Percentiles rank a stretch among this genome's conserved stretches.
Conservation (phyloP, 2,329 filamentous ascomycete genomes). For the Magnaporthiopsis incrustans region DNA sequence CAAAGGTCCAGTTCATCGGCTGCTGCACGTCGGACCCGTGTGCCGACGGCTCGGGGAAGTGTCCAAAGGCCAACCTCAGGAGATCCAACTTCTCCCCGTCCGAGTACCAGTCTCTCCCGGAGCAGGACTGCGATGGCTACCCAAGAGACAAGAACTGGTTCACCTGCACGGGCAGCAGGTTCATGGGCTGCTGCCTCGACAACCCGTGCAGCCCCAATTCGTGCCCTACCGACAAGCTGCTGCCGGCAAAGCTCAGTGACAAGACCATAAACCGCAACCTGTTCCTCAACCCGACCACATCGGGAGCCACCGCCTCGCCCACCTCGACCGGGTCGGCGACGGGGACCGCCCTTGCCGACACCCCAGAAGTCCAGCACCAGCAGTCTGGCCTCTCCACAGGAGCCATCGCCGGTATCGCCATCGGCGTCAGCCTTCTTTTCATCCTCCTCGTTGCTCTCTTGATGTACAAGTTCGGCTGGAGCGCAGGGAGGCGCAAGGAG, state of each 20-base stretch:
- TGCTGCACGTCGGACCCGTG: slow-evolving; percentile 30
- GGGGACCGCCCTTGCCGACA: background rate
- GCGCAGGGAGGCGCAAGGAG: background rate
- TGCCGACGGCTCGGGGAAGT: slow-evolving; percentile 22
- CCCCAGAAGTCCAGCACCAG: slow-evolving; percentile 2
- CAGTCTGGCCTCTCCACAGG: slow-evolving; percentile 12
- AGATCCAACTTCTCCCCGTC: slow-evolving; percentile 23
- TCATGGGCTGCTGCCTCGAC: slow-evolving; percentile 29
- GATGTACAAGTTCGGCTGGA: slow-evolving; percentile 17
- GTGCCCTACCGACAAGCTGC: slow-evolving; percentile 22
- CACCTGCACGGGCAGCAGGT: slow-evolving; percentile 23
- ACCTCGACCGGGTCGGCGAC: background rate
- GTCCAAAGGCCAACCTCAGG: slow-evolving; percentile 23
- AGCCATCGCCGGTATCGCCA: slow-evolving; percentile 15
- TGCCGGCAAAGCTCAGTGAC: slow-evolving; percentile 14
- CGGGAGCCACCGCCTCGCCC: background rate
- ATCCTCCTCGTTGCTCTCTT: slow-evolving; percentile 14
- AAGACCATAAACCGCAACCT: background rate
- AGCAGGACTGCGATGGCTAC: slow-evolving; percentile 23
- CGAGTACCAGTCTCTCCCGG: slow-evolving; percentile 21
- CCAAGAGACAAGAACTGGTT: slow-evolving; percentile 21
- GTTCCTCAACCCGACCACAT: background rate
- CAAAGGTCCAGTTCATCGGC: slow-evolving; percentile 26
- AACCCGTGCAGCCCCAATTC: slow-evolving; percentile 22
- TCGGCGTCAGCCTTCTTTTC: slow-evolving; percentile 15